phyloP scores from a whole-genome alignment of 139 green algal species.

The Volvox reticuliferus region DNA sequence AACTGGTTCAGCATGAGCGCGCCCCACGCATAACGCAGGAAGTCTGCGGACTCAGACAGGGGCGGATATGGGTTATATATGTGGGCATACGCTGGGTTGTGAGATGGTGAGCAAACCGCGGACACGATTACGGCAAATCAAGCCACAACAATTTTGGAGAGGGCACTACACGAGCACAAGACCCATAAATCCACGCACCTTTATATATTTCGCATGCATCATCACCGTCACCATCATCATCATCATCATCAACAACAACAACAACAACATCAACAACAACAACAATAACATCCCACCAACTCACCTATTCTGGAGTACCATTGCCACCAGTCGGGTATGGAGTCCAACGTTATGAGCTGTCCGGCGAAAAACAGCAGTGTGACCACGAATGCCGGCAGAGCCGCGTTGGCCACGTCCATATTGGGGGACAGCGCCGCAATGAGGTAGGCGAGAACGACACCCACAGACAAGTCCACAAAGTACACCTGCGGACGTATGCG shows the following conservation, averaged over 20 bases:
- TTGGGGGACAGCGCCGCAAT: slow-evolving; percentile 79
- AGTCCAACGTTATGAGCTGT: slow-evolving; percentile 69
- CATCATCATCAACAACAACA: background rate
- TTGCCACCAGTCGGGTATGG: slow-evolving; percentile 73
- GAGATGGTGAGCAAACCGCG: background rate
- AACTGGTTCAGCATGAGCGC: slow-evolving; percentile 80
- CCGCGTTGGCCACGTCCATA: slow-evolving; percentile 88
- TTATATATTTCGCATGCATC: background rate
- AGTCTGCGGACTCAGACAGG: slow-evolving; percentile 50
- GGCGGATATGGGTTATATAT: too few species aligned
- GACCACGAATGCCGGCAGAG: slow-evolving; percentile 57
- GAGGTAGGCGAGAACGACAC: slow-evolving; percentile 76
- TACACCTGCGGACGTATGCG: slow-evolving; percentile 47
- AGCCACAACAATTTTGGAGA: background rate
- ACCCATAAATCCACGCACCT: background rate
- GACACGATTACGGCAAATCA: background rate
- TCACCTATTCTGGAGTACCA: slow-evolving; percentile 54
- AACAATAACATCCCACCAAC: too few species aligned
- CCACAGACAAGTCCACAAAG: slow-evolving; percentile 55
- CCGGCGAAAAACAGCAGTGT: slow-evolving; percentile 74
- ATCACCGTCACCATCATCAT: background rate
- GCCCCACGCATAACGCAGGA: slow-evolving; percentile 68
- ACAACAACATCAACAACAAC: background rate
- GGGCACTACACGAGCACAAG: background rate
- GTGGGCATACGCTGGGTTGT: too few species aligned